phyloP scores from a whole-genome alignment of 1,139 yeast genomes.

The Kluyveromyces sp. region DNA sequence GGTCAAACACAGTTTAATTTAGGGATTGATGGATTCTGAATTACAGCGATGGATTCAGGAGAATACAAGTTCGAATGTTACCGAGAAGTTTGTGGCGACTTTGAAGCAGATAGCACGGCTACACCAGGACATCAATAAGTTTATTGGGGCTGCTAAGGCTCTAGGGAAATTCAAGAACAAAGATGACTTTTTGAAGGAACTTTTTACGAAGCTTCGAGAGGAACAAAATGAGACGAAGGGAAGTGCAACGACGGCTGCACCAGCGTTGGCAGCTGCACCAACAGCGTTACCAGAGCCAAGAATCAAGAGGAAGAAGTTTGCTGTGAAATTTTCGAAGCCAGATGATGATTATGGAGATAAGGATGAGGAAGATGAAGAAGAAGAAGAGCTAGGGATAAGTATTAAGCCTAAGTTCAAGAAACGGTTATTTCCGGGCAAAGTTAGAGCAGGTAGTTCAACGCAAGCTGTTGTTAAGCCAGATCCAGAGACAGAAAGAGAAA shows the following conservation, averaged over 20 bases:
- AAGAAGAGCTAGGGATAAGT: not conserved
- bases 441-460: too few species aligned
- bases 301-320: not conserved
- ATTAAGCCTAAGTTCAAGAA: not conserved
- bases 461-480: not conserved
- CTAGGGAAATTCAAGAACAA: conserved; percentile 22
- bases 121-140: conserved; percentile 13
- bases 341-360: not conserved
- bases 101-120: conserved; percentile 15
- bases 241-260: not conserved
- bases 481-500: not conserved
- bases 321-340: not conserved
- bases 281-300: not conserved
- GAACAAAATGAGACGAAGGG: not conserved
- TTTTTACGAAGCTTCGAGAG: conserved; percentile 8
- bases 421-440: too few species aligned
- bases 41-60: conserved; percentile 15
- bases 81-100: conserved; percentile 17
- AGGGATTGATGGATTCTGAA: conserved; percentile 9
- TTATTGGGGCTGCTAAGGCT: conserved; percentile 17
- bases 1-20: not conserved
- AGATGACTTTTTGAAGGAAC: conserved; percentile 14
- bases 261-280: not conserved
- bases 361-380: not conserved
- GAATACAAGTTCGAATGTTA: conserved; percentile 17